phyloP scores from a whole-genome alignment of 306 rosid species.

The Cicer yamashitae region DNA sequence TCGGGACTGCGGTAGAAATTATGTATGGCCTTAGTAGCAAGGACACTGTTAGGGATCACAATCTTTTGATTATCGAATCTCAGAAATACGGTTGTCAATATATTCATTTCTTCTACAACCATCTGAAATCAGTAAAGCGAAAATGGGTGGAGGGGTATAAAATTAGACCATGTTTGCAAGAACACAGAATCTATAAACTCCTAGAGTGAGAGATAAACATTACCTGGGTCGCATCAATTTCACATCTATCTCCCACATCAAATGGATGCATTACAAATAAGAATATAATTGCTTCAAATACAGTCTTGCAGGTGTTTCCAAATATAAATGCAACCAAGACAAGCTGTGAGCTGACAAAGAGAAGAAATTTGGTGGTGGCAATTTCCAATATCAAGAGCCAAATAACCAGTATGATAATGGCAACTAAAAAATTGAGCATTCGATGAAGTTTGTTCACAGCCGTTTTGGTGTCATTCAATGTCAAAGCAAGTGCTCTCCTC shows the following conservation, averaged over 20 bases:
- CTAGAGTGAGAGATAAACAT: conserved; percentile 24
- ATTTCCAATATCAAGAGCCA: conserved; percentile 81
- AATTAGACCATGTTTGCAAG: conserved; percentile 37
- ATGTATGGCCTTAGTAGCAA: conserved; percentile 69
- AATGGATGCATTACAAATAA: conserved; percentile 91
- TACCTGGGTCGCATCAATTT: conserved; percentile 85
- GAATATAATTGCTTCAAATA: conserved; percentile 85
- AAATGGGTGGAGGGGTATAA: background rate
- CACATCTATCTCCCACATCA: conserved; percentile 97
- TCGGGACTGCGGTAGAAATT: conserved; percentile 95
- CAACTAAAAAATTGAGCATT: conserved; percentile 73
- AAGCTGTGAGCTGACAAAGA: conserved; percentile 79
- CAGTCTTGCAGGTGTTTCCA: conserved; percentile 92
- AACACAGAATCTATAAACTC: background rate
- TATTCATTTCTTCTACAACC: conserved; percentile 99
- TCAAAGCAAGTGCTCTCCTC: conserved; percentile 90
- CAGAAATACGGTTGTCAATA: conserved; percentile 86
- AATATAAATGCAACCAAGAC: conserved; percentile 85
- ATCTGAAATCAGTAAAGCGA: conserved; percentile 58
- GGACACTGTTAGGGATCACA: conserved; percentile 71
- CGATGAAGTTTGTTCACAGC: conserved; percentile 88
- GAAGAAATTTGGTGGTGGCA: conserved; percentile 74
- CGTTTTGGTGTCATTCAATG: conserved; percentile 92
- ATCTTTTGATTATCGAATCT: conserved; percentile 72
- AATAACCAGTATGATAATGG: conserved; percentile 57